These are phyloP conservation scores for Rosa rugosa DNA, from an alignment of 306 rosid genomes.

Conservation along the genomic window DNA sequence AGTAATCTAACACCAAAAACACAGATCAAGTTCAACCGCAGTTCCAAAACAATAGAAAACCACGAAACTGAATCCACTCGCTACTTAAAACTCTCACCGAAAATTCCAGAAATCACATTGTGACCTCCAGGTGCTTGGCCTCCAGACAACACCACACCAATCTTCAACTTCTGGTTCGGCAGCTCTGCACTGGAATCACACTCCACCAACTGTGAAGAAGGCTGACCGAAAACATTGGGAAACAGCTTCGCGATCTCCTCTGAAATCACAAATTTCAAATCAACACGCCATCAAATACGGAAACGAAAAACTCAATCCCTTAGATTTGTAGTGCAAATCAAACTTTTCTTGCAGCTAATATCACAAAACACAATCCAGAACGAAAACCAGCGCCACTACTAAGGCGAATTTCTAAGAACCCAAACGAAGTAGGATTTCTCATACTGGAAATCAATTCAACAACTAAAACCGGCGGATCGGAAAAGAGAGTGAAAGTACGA, in stretches of 20 bases:
- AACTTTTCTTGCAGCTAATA: not conserved
- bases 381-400: not conserved
- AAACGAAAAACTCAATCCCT: not conserved
- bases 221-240: conserved; percentile 86
- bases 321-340: not conserved
- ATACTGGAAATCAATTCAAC: not conserved
- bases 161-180: conserved; percentile 59
- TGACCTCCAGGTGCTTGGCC: conserved; percentile 99
- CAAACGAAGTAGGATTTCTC: conserved; percentile 10
- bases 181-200: conserved; percentile 28
- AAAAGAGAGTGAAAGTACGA: not conserved
- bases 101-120: conserved; percentile 91
- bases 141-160: conserved; percentile 94
- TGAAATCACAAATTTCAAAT: conserved; percentile 19
- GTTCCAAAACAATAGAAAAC: not conserved
- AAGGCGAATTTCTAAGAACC: not conserved
- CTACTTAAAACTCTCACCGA: conserved; percentile 47
- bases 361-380: not conserved
- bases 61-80: not conserved
- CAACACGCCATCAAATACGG: not conserved
- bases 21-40: not conserved
- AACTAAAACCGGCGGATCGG: conserved; percentile 28
- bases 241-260: conserved; percentile 95
- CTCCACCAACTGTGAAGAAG: conserved; percentile 63
- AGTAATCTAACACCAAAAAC: conserved; percentile 56